Base-by-base conservation (phyloP, 2,329 filamentous ascomycete genomes). In the Fusarium subglutinans region DNA sequence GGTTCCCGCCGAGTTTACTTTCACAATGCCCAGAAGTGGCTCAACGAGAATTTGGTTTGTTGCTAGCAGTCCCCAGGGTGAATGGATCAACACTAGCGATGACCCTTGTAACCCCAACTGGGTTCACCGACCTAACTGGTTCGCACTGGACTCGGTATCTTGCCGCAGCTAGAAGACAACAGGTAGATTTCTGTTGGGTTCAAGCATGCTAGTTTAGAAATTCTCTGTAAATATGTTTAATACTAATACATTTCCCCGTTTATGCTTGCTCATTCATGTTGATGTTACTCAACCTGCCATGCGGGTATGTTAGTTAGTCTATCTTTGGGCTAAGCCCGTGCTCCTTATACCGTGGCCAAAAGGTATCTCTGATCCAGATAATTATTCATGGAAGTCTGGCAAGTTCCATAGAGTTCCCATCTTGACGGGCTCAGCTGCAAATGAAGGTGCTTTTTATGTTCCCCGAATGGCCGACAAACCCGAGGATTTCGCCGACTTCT, bases 391-490 rank as follows among this genome's bases (percentile, higher is more conserved):
- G 80, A 80, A 74, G 48, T 80, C 77, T 18, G 79, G 78, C 2
- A 80, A 76, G 24, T 81, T 79, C 55, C 68, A 81, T 24, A 78
- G 79, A 24, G 76, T 80, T 22, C 79, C 80, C 3, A 79, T 81
- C 2, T 48, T 81, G 14, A 79, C 79, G 2, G 80, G 80, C 0
- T 80, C 78, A 1, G 65, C 78, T 0, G 75, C 76, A n/a, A 81
- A 81, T 3, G 80, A 81, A 54, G 80, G 80, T 10, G 76, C 80
- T 4, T 76, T 76, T 50, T 81, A 81, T 51, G 78, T 80, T 2
- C 73, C 77, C 2, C 65, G 47, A 33, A 40, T 55, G 1, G 69
- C 73, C 3, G 67, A 76, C n/a, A 70, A 67, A 28, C 43, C 78
- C 8, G 48, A 58, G 8, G 76, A 80, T 13, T 81, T 80, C 41